Evolutionary conservation across 108 stramenopile genomes (phyloP), one percentile per base, ranked within the genome.

Genomic region (Conticribra guillardii): DNA sequence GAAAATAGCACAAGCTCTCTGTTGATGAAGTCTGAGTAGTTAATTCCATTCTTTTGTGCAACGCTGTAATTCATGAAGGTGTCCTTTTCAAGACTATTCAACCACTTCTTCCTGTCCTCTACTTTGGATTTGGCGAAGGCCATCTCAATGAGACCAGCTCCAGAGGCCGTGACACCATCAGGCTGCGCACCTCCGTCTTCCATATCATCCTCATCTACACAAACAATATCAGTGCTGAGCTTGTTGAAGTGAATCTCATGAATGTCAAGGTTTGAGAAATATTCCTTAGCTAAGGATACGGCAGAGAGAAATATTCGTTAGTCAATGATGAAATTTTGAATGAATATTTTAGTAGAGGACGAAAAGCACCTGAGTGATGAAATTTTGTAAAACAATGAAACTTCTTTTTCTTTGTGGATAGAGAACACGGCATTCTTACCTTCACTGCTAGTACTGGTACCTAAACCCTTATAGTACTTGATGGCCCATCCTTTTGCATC

Each of bases 391-490:
- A 51, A 22, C 16, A 21, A 51, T 11, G 37, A 41, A 41, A n/a
- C n/a, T n/a, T n/a, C n/a, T n/a, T n/a, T n/a, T n/a, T n/a, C n/a
- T n/a, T n/a, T n/a, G n/a, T n/a, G n/a, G n/a, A n/a, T n/a, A n/a
- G n/a, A n/a, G n/a, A n/a, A n/a, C n/a, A n/a, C n/a, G n/a, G n/a
- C n/a, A n/a, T n/a, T n/a, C 84, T 88, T 87, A 41, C 97, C 99
- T 77, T 99, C 99, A 44, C 87, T 81, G 29, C 94, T 83, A 8
- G 97, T 98, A 19, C 95, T 96, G 1, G 99, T 99, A 59, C 99
- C 98, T 31, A 99, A 83, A 74, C 98, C 98, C 84, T 99, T 99
- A 84, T 99, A 99, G 82, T 99, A 99, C 87, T 94, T 93, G 83
- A 92, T 95, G 14, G 63, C 89, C 95, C 93, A 99, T 15, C 97